Evolutionary conservation across 2,329 filamentous ascomycete species (phyloP), one percentile per base, ranked within the genome.

Genomic region (Sarocladium brachiariae): DNA sequence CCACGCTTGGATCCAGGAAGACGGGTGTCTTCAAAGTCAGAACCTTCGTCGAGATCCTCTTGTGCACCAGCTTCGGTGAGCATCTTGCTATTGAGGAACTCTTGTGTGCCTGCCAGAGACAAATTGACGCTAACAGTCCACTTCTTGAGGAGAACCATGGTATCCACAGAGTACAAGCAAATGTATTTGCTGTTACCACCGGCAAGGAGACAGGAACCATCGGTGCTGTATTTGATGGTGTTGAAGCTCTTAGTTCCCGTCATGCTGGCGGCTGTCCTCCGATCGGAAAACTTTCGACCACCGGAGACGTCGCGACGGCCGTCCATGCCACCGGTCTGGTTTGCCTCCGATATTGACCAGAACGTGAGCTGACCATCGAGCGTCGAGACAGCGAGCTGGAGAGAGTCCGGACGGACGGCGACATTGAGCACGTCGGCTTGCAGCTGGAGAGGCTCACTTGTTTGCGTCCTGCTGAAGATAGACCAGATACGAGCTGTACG

Each of bases 141-240:
- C 64, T 96, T 96, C 66, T 95, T 96, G 51, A 97, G 74, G 10
- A 99, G 73, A 1, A 93, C 89, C 65, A 93, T 90, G 1, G 92
- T 95, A 52, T 84, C 83, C 27, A 95, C 89, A n/a, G 95, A 92
- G 70, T 99, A 99, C 52, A 99, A 69, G 64, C 93, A 97, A 49
- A 99, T 96, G 67, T 95, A 96, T 71, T 99, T 99, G 83, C 90
- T 96, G 74, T 93, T 96, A 27, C 93, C 93, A 45, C 83, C 91
- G 1, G 92, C 93, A 35, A 99, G 74, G 10, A 99, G 75, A 60
- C 93, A 96, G 55, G 83, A 87, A 11, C 93, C 93, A 63, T 99
- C 93, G 1, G 89, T 86, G 64, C 90, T 96, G 70, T 97, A 99
- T 50, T 81, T 82, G 57, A 99, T 87, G 6, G 86, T 87, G 61